A percentile compares a stretch with the other conserved stretches of the same genome.
Conservation (phyloP, 2,329 filamentous ascomycete species). For the Ophiostoma sp. region DNA sequence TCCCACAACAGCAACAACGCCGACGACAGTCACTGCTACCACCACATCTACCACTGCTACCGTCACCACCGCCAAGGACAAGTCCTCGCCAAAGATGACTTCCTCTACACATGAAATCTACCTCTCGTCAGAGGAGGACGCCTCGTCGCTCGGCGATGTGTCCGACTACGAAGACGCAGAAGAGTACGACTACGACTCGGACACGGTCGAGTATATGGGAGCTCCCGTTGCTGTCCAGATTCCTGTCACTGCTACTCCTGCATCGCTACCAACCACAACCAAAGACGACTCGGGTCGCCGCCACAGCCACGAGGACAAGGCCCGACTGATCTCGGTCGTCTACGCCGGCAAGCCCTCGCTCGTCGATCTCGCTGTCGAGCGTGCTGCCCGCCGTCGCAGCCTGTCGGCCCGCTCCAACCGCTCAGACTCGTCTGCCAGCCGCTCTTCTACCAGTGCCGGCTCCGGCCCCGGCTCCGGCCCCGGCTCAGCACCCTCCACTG, state of each 20-base stretch:
- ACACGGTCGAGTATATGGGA: not conserved
- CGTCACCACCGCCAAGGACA: constrained; percentile 18
- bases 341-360: constrained; percentile 56
- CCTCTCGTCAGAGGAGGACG: constrained; percentile 61
- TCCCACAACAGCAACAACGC: not conserved
- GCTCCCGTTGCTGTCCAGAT: not conserved
- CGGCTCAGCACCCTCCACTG: constrained; percentile 16
- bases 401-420: constrained; percentile 29
- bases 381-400: constrained; percentile 30
- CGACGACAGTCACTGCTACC: not conserved
- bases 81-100: constrained; percentile 30
- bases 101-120: constrained; percentile 53
- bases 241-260: not conserved
- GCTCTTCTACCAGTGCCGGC: constrained; percentile 18
- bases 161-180: constrained; percentile 40
- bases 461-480: constrained; percentile 18
- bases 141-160: constrained; percentile 54
- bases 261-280: not conserved
- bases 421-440: constrained; percentile 20
- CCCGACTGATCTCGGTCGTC: constrained; percentile 54
- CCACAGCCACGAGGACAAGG: constrained; percentile 49
- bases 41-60: not conserved
- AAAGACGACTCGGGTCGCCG: constrained; percentile 29
- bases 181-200: constrained; percentile 25
- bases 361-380: constrained; percentile 41